A percentile compares a stretch with the other conserved stretches of the same genome.
These are phyloP conservation scores for Catenaria anguillulae DNA, from an alignment of 371 early-diverging fungal genomes.

Conservation along the genomic window DNA sequence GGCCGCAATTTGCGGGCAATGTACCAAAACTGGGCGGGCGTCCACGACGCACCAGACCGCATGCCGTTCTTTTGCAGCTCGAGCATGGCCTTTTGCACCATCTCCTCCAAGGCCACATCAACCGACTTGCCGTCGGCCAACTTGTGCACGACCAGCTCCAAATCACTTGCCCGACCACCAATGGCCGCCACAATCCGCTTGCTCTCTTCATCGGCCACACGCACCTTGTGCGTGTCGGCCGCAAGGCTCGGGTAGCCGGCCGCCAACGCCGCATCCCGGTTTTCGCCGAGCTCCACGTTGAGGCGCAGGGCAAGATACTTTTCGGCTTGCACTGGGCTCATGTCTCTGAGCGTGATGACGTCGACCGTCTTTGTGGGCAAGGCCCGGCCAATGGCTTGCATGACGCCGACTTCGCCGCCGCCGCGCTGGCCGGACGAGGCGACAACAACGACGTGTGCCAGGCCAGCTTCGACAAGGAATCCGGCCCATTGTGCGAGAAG, in stretches of 20 bases:
- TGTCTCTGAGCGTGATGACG: slow-evolving; percentile 49
- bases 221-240: background rate
- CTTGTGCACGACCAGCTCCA: slow-evolving; percentile 70
- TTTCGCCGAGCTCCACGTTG: background rate
- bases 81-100: slow-evolving; percentile 53
- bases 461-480: slow-evolving; percentile 48
- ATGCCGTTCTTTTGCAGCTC: slow-evolving; percentile 76
- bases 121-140: slow-evolving; percentile 55
- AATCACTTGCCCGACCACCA: slow-evolving; percentile 80
- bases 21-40: slow-evolving; percentile 26
- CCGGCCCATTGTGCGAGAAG: slow-evolving; percentile 63
- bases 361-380: slow-evolving; percentile 64
- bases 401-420: slow-evolving; percentile 36
- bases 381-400: slow-evolving; percentile 54
- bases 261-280: background rate
- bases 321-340: slow-evolving; percentile 44
- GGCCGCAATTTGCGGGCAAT: slow-evolving; percentile 10
- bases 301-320: slow-evolving; percentile 44
- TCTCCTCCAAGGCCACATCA: slow-evolving; percentile 58
- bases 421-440: slow-evolving; percentile 31
- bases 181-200: slow-evolving; percentile 42
- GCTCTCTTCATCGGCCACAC: slow-evolving; percentile 15
- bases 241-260: too few relatives aligned
- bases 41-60: slow-evolving; percentile 39
- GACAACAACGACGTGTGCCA: slow-evolving; percentile 85